phyloP scores from a whole-genome alignment of 768 basidiomycete genomes.

The Scleroderma citrinum region DNA sequence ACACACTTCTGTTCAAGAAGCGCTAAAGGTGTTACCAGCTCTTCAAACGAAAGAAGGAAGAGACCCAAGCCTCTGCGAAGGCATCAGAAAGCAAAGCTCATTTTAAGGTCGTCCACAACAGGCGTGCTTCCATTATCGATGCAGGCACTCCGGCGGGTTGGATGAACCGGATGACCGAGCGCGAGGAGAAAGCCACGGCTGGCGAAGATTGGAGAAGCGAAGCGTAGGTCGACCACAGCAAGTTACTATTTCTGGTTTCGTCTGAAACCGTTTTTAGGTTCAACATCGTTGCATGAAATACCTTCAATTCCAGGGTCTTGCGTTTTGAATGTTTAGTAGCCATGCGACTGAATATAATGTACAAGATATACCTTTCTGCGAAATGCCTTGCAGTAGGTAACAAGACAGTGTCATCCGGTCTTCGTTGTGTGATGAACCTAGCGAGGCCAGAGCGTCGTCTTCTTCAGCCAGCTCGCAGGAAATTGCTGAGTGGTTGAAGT shows the following conservation, averaged over 20 bases:
- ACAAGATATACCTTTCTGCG: no score
- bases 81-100: conserved; percentile 48
- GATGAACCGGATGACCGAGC: conserved; percentile 50
- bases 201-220: conserved; percentile 52
- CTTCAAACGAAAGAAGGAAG: conserved; percentile 55
- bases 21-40: conserved; percentile 30
- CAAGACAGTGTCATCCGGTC: no score
- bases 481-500: no score
- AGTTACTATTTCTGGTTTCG: not conserved
- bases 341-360: not conserved
- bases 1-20: not conserved
- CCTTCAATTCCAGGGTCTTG: not conserved
- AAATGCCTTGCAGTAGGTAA: no score
- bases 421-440: no score
- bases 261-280: not conserved
- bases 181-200: conserved; percentile 36
- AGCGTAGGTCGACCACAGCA: conserved; percentile 31
- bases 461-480: no score
- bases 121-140: conserved; percentile 62
- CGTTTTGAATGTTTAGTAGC: not conserved
- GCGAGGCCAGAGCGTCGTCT: no score
- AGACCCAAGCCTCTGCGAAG: conserved; percentile 27
- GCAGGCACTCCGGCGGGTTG: conserved; percentile 66
- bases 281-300: not conserved
- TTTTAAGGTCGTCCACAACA: conserved; percentile 76